These are phyloP conservation scores for Phoma sp. DNA, from an alignment of 2,329 filamentous ascomycete genomes.

Conservation along the genomic window DNA sequence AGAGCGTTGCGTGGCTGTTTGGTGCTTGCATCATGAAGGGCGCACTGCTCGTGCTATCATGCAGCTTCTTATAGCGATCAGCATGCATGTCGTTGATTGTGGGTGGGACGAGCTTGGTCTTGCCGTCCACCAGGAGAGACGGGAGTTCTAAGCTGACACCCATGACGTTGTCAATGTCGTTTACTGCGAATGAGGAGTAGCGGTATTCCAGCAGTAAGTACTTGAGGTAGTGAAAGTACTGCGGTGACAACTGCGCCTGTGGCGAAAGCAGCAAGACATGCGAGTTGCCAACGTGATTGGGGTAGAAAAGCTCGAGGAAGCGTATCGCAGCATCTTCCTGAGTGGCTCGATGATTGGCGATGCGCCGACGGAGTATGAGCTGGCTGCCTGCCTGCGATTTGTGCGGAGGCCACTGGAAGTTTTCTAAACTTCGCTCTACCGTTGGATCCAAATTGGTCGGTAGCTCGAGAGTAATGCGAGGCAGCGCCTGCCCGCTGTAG, in stretches of 20 bases:
- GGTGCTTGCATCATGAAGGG: conserved; percentile 88
- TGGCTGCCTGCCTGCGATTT: conserved; percentile 52
- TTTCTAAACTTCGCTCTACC: conserved; percentile 67
- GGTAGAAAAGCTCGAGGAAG: conserved; percentile 89
- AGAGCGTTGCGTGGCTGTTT: conserved; percentile 80
- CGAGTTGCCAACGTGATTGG: conserved; percentile 66
- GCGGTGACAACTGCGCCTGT: conserved; percentile 77
- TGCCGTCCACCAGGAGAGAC: conserved; percentile 67
- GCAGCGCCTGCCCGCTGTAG: conserved; percentile 72
- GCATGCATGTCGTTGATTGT: conserved; percentile 47
- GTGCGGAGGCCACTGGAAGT: conserved; percentile 70
- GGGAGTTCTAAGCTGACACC: conserved; percentile 84
- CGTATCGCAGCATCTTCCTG: conserved; percentile 76
- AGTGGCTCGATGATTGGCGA: conserved; percentile 66
- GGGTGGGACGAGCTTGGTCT: conserved; percentile 62
- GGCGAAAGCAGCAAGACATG: conserved; percentile 88
- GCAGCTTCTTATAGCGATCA: conserved; percentile 37
- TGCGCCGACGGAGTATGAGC: conserved; percentile 77
- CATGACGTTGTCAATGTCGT: conserved; percentile 66
- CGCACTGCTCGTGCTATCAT: conserved; percentile 48
- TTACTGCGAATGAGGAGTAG: conserved; percentile 65
- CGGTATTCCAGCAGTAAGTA: conserved; percentile 79
- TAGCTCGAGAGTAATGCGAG: conserved; percentile 84
- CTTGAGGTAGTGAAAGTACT: conserved; percentile 87
- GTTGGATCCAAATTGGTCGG: conserved; percentile 72